Evolutionary conservation across 805 yeast species (phyloP).

Genomic region (Lachancea sp.): DNA sequence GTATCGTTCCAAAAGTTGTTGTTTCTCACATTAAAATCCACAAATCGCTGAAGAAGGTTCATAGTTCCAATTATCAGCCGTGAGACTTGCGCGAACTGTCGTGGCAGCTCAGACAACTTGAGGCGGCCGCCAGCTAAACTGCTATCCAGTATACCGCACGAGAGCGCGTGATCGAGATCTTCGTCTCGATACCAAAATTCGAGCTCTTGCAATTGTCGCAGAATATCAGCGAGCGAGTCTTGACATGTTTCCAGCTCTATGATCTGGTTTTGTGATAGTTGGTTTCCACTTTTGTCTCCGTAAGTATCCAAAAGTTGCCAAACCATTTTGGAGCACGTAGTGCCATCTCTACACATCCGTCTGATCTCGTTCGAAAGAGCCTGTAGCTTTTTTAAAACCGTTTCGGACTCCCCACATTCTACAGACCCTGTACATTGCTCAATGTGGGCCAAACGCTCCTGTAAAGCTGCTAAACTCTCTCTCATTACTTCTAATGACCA

Average conservation of each 20-base stretch:
- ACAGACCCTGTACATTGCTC: not conserved
- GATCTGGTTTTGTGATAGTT: not conserved
- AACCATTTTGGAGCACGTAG: not conserved
- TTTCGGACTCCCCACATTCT: not conserved
- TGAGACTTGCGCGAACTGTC: constrained; percentile 4
- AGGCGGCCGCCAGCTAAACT: not conserved
- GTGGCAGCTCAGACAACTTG: not conserved
- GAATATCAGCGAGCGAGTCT: not conserved
- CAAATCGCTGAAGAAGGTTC: constrained; percentile 8
- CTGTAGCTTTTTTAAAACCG: not conserved
- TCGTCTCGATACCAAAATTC: constrained; percentile 3
- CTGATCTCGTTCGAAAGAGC: not conserved
- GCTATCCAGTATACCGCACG: constrained; percentile 1
- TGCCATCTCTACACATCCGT: constrained; percentile 1
- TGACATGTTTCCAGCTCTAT: not conserved
- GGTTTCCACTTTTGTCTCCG: not conserved
- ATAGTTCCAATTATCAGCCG: constrained; percentile 8
- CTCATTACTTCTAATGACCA: not conserved
- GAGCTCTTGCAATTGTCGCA: not conserved
- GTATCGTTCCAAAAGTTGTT: constrained; percentile 10
- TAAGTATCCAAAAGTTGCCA: constrained; percentile 1
- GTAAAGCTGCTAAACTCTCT: not conserved
- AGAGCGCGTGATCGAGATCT: constrained; percentile 5
- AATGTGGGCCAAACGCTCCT: not conserved
- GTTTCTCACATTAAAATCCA: constrained; percentile 7